Evolutionary conservation across 2,329 filamentous ascomycete genomes (phyloP).

Genomic region (Stemphylium beticola): DNA sequence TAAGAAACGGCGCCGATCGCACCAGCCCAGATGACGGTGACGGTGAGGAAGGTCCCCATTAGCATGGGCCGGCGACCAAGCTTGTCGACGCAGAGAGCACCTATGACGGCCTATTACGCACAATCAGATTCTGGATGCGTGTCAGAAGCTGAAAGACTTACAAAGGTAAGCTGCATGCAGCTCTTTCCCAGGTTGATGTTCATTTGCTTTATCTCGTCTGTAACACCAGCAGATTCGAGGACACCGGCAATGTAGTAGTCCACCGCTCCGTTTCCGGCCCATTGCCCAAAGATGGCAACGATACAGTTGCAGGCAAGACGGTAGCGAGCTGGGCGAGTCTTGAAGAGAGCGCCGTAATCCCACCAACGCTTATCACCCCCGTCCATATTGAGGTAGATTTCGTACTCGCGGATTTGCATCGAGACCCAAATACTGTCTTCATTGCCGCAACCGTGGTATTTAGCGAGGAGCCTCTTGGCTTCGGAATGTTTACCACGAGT

Average conservation of each 20-base stretch:
- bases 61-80: conserved; percentile 44
- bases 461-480: conserved; percentile 61
- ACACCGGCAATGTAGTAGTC: conserved; percentile 43
- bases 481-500: conserved; percentile 60
- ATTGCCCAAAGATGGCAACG: conserved; percentile 59
- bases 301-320: conserved; percentile 58
- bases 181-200: conserved; percentile 46
- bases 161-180: conserved; percentile 44
- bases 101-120: conserved; percentile 35
- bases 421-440: conserved; percentile 34
- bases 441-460: conserved; percentile 59
- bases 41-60: conserved; percentile 29
- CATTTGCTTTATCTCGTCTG: conserved; percentile 38
- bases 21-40: conserved; percentile 36
- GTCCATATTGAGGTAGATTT: conserved; percentile 62
- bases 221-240: conserved; percentile 45
- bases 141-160: conserved; percentile 1
- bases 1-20: conserved; percentile 26
- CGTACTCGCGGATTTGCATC: conserved; percentile 44
- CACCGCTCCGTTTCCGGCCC: conserved; percentile 51
- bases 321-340: conserved; percentile 56
- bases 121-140: too few species aligned
- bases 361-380: conserved; percentile 64
- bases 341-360: conserved; percentile 61
- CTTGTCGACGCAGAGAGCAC: conserved; percentile 43